phyloP scores from a whole-genome alignment of 2,329 filamentous ascomycete genomes.

The Botrytis paeoniae region DNA sequence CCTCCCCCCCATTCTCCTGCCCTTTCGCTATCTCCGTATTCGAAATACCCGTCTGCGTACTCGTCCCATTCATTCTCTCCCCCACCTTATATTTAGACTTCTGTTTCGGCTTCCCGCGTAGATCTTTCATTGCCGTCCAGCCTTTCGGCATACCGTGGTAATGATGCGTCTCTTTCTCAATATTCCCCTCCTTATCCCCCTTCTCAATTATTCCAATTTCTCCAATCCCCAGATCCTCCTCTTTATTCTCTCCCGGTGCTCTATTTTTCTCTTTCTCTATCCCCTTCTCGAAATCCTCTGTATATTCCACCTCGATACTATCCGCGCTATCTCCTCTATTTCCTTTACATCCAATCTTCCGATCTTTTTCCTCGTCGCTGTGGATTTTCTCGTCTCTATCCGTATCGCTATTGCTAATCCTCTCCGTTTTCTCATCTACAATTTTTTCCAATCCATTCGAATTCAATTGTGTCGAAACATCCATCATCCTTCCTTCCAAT shows the following conservation, averaged over 20 bases:
- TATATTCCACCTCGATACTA: background rate
- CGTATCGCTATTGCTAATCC: background rate
- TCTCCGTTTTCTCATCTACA: background rate
- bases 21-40: conserved; percentile 25
- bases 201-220: background rate
- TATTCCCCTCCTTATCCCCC: background rate
- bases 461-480: background rate
- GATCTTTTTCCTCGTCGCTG: background rate
- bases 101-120: background rate
- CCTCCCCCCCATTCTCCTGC: conserved; percentile 22
- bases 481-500: background rate
- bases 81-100: background rate
- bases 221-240: background rate
- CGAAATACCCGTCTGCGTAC: conserved; percentile 18
- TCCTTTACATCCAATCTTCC: background rate
- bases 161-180: conserved; percentile 1
- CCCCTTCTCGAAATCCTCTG: background rate
- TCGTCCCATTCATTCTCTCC: conserved; percentile 2
- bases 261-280: background rate
- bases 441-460: background rate
- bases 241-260: background rate
- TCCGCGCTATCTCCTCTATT: background rate
- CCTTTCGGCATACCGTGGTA: conserved; percentile 4
- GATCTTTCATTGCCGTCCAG: conserved; percentile 8
- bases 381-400: background rate